Evolutionary conservation across 345 rosid genomes (phyloP).

Genomic region (Salix suchowensis): DNA sequence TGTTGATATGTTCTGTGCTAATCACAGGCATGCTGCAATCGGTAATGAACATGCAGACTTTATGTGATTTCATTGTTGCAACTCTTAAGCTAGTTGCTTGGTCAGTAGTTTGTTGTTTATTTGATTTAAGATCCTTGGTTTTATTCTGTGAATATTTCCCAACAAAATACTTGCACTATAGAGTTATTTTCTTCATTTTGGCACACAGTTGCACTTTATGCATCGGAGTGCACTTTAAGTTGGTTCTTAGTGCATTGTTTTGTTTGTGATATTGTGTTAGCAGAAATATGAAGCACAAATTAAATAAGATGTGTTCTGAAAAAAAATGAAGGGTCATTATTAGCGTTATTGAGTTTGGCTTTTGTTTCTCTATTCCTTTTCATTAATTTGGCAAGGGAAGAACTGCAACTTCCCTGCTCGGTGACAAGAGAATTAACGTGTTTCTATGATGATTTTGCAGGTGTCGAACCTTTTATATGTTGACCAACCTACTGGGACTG

Average conservation of each 20-base stretch:
- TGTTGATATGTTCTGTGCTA: not conserved
- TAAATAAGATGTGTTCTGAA: not conserved
- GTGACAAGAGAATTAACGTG: not conserved
- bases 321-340: not conserved
- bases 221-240: not conserved
- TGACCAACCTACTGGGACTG: slow-evolving; percentile 98
- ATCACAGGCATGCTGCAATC: not conserved
- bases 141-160: not conserved
- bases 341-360: not conserved
- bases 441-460: slow-evolving; percentile 36
- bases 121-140: not conserved
- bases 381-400: not conserved
- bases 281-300: not conserved
- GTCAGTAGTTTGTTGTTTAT: not conserved
- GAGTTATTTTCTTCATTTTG: not conserved
- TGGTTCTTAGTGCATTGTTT: not conserved
- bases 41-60: not conserved
- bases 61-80: not conserved
- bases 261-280: not conserved
- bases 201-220: not conserved
- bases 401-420: not conserved
- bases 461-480: slow-evolving; percentile 87
- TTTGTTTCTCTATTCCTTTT: not conserved
- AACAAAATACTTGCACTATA: not conserved
- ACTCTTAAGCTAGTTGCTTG: not conserved